phyloP scores from a whole-genome alignment of 768 basidiomycete genomes.

The Lentinula edodes region DNA sequence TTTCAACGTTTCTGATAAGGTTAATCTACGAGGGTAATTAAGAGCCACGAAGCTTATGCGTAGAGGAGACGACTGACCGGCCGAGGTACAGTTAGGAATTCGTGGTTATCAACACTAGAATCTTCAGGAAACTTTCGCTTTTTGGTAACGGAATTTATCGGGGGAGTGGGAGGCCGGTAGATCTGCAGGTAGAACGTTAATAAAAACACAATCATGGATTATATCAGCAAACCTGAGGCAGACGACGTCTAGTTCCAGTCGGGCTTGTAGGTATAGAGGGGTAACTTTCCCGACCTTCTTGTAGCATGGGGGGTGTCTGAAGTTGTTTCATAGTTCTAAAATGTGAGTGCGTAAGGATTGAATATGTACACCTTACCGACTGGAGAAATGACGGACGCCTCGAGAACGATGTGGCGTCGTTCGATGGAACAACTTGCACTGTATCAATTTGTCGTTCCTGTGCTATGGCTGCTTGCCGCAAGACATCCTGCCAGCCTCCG shows the following conservation, averaged over 20 bases:
- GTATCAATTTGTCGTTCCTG: slow-evolving; percentile 13
- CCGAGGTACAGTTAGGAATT: neutral
- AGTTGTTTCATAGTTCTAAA: neutral
- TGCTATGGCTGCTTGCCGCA: slow-evolving; percentile 12
- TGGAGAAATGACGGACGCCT: neutral
- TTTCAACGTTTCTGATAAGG: neutral
- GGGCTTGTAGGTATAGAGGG: neutral
- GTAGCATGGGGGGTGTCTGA: neutral
- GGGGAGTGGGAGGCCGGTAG: slow-evolving; percentile 58
- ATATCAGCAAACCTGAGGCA: neutral
- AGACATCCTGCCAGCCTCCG: slow-evolving; percentile 18
- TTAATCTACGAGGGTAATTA: neutral
- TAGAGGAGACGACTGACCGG: neutral
- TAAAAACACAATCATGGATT: neutral
- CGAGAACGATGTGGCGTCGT: neutral
- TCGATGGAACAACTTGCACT: neutral
- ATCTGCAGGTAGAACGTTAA: slow-evolving; percentile 22
- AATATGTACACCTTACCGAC: neutral
- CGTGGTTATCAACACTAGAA: neutral
- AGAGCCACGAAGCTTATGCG: no score
- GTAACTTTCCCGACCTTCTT: neutral
- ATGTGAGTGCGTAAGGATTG: neutral
- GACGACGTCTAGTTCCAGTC: slow-evolving; percentile 1
- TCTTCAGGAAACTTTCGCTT: slow-evolving; percentile 21
- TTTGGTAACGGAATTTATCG: slow-evolving; percentile 32